Conservation (phyloP, 179 eudicot genomes). For the Carnegiea gigantea region DNA sequence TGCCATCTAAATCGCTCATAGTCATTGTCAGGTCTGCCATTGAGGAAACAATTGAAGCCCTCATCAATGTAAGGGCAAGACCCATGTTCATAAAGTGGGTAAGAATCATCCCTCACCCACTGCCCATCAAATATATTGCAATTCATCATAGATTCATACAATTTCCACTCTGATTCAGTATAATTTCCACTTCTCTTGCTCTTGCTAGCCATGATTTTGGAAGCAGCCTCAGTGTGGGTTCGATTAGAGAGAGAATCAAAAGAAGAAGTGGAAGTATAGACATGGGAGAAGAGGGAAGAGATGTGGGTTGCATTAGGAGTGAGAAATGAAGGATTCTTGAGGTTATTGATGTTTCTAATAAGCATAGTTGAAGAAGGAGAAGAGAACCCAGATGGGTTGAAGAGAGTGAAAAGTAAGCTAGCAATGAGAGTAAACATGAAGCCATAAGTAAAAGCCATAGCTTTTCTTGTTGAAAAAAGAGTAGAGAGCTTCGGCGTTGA, state of each 20-base stretch:
- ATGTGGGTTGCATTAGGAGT: slow-evolving; percentile 26
- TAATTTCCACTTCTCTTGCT: slow-evolving; percentile 6
- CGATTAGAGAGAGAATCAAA: slow-evolving; percentile 1
- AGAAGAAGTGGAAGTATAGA: slow-evolving; percentile 19
- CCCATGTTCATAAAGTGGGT: slow-evolving; percentile 60
- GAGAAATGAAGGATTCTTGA: slow-evolving; percentile 28
- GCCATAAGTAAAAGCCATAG: slow-evolving; percentile 32
- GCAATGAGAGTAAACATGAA: slow-evolving; percentile 38
- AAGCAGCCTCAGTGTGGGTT: neutral
- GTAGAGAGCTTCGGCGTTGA: slow-evolving; percentile 5
- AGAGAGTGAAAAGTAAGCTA: slow-evolving; percentile 35
- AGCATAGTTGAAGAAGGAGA: slow-evolving; percentile 21
- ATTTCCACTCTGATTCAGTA: neutral
- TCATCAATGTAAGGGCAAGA: slow-evolving; percentile 71
- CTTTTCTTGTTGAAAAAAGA: slow-evolving; percentile 27
- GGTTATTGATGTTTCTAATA: slow-evolving; percentile 19
- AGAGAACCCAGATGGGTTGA: slow-evolving; percentile 24
- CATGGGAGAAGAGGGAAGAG: slow-evolving; percentile 25
- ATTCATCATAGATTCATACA: slow-evolving; percentile 30
- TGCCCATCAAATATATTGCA: slow-evolving; percentile 69
- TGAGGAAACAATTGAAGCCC: slow-evolving; percentile 59
- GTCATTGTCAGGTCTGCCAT: slow-evolving; percentile 59
- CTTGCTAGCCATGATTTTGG: neutral
- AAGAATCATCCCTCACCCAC: slow-evolving; percentile 68
- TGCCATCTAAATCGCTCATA: slow-evolving; percentile 70